A percentile compares a stretch with the other conserved stretches of the same genome.
Conservation (phyloP, 2,329 filamentous ascomycete genomes). For the Colletotrichum lini region DNA sequence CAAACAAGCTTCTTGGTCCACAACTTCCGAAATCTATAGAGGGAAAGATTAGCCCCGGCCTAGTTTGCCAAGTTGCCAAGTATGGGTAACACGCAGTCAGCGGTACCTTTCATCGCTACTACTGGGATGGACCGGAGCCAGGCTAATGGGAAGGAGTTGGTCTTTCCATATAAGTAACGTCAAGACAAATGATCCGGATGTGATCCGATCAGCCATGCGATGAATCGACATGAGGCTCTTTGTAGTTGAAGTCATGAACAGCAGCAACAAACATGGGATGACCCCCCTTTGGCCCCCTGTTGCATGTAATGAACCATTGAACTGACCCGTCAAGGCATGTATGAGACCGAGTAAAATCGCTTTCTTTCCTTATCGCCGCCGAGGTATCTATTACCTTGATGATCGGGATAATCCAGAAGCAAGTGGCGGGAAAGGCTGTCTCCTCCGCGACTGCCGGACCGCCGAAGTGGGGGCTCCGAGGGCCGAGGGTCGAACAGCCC, state of each 20-base stretch:
- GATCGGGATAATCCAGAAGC: no score
- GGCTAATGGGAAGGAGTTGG: neutral
- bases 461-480: neutral
- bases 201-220: neutral
- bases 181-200: neutral
- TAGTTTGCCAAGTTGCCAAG: neutral
- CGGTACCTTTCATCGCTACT: neutral
- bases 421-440: no score
- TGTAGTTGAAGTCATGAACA: neutral
- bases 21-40: neutral
- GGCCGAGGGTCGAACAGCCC: neutral
- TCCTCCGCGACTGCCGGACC: neutral
- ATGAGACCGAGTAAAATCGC: neutral
- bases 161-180: neutral
- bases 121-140: neutral
- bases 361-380: no score
- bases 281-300: constrained; percentile 1
- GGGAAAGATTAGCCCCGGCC: rapidly evolving
- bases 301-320: neutral
- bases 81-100: neutral
- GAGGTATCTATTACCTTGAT: neutral
- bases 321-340: neutral
- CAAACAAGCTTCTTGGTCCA: neutral
- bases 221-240: neutral
- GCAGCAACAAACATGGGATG: neutral